A percentile compares a stretch with the other conserved stretches of the same genome.
Conservation (phyloP, 2,329 filamentous ascomycete species). For the Metarhizium guizhouense region DNA sequence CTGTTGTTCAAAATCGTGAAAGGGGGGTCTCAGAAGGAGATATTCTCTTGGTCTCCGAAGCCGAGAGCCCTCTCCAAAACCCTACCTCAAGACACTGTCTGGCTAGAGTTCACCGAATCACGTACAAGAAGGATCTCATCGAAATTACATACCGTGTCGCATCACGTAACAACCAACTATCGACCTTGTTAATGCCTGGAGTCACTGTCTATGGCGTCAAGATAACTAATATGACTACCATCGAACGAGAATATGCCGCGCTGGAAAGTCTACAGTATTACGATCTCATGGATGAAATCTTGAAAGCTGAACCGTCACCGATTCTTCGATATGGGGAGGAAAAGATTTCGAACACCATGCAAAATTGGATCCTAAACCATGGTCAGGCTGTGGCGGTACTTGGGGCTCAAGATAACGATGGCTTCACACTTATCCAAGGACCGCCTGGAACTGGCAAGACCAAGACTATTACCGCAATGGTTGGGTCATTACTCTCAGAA, state of each 20-base stretch:
- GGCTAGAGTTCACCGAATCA: conserved; percentile 72
- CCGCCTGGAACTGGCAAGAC: conserved; percentile 97
- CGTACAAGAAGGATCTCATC: conserved; percentile 68
- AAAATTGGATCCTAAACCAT: conserved; percentile 74
- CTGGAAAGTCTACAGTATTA: conserved; percentile 89
- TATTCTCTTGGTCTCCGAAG: conserved; percentile 75
- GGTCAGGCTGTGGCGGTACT: conserved; percentile 89
- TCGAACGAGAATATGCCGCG: conserved; percentile 92
- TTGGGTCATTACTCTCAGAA: conserved; percentile 61
- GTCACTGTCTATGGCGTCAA: conserved; percentile 66
- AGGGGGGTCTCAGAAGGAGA: conserved; percentile 73
- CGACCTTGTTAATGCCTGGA: conserved; percentile 58
- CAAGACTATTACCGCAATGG: conserved; percentile 95
- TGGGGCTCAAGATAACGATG: conserved; percentile 90
- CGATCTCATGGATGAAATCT: conserved; percentile 86
- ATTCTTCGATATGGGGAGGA: conserved; percentile 73
- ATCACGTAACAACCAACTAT: conserved; percentile 52
- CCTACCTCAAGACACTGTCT: conserved; percentile 68
- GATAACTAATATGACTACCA: conserved; percentile 85
- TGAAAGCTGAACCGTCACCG: conserved; percentile 81
- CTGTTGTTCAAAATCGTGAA: conserved; percentile 60
- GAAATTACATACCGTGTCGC: conserved; percentile 84
- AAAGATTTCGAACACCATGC: conserved; percentile 57
- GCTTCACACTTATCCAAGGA: conserved; percentile 91
- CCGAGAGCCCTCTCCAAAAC: conserved; percentile 58